phyloP scores from a whole-genome alignment of 2,329 filamentous ascomycete genomes.

The Aspergillus sp. region DNA sequence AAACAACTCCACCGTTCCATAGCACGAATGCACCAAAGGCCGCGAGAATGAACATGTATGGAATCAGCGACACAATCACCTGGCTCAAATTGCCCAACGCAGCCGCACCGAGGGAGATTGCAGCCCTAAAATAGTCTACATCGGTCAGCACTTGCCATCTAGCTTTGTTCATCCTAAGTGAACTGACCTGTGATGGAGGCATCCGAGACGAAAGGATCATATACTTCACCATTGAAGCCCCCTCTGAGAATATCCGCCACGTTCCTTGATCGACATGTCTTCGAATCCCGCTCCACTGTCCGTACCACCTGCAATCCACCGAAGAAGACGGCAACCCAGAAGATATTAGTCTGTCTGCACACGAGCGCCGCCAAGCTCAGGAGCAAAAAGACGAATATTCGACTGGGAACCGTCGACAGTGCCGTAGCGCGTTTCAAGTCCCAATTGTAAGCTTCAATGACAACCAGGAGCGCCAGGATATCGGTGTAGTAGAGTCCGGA shows the following conservation, averaged over 20 bases:
- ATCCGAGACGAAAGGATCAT: slow-evolving; percentile 50
- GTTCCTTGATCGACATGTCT: slow-evolving; percentile 25
- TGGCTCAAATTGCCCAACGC: slow-evolving; percentile 45
- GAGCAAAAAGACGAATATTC: slow-evolving; percentile 44
- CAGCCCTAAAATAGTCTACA: slow-evolving; percentile 49
- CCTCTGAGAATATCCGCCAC: slow-evolving; percentile 28
- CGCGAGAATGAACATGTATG: slow-evolving; percentile 61
- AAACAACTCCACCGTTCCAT: slow-evolving; percentile 89
- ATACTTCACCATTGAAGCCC: slow-evolving; percentile 43
- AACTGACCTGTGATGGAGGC: slow-evolving; percentile 50
- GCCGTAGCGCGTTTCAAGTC: slow-evolving; percentile 38
- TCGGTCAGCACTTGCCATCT: slow-evolving; percentile 22
- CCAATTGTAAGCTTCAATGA: slow-evolving; percentile 66
- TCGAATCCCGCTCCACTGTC: slow-evolving; percentile 29
- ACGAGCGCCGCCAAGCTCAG: slow-evolving; percentile 66
- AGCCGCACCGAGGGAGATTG: slow-evolving; percentile 64
- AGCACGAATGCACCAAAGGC: slow-evolving; percentile 73
- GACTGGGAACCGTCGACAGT: slow-evolving; percentile 18
- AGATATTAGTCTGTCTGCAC: slow-evolving; percentile 94
- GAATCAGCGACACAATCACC: slow-evolving; percentile 41
- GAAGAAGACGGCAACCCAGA: slow-evolving; percentile 70
- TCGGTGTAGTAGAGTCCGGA: slow-evolving; percentile 95
- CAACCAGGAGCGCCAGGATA: slow-evolving; percentile 73
- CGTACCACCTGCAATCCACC: slow-evolving; percentile 45
- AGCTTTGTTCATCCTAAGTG: not conserved